Percentiles rank a stretch among this genome's conserved stretches.
Conservation (phyloP, 2,329 filamentous ascomycete species). For the Paraconiothyrium brasiliense region DNA sequence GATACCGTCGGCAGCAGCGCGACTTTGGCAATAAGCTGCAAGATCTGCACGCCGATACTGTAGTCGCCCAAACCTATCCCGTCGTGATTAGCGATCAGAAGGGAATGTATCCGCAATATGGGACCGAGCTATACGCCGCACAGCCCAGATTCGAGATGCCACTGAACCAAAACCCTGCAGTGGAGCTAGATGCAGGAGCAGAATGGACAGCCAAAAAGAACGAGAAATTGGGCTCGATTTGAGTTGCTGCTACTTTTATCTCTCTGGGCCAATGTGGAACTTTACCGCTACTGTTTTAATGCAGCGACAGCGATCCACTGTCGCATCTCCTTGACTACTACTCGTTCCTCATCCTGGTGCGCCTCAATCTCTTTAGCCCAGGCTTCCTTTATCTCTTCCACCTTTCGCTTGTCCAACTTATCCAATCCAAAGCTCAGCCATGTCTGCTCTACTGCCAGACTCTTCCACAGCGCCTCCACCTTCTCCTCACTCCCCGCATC, state of each 20-base stretch:
- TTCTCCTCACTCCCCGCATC: slow-evolving; percentile 7
- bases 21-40: not conserved
- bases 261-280: not conserved
- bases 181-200: slow-evolving; percentile 15
- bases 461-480: slow-evolving; percentile 14
- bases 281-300: not conserved
- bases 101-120: not conserved
- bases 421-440: slow-evolving; percentile 15
- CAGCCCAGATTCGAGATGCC: slow-evolving; percentile 4
- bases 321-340: slow-evolving; percentile 3
- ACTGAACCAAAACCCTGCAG: not conserved
- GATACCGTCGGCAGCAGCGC: slow-evolving; percentile 2
- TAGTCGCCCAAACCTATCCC: not conserved
- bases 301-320: slow-evolving; percentile 9
- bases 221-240: not conserved
- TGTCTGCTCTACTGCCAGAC: slow-evolving; percentile 6
- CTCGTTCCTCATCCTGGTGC: slow-evolving; percentile 3
- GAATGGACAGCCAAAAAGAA: not conserved
- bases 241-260: not conserved
- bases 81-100: not conserved
- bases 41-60: not conserved
- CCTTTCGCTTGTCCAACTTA: not conserved
- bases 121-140: not conserved
- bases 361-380: slow-evolving; percentile 8
- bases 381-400: slow-evolving; percentile 9